Percentiles rank a stretch among this genome's conserved stretches.
phyloP scores from a whole-genome alignment of 2,329 filamentous ascomycete genomes.

The Zalaria obscura region DNA sequence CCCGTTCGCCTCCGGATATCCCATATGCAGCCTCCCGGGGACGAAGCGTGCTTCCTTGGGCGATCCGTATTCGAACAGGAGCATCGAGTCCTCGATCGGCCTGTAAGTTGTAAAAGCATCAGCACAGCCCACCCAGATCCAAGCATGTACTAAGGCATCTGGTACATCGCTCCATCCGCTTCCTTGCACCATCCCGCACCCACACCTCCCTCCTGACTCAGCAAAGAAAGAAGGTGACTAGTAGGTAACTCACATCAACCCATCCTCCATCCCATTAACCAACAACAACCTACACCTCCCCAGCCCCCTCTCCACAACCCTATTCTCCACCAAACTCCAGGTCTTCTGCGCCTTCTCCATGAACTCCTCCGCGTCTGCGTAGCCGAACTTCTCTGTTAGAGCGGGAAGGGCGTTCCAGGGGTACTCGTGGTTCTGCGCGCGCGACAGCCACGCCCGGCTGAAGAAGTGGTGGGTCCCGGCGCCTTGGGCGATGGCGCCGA shows the following conservation, averaged over 20 bases:
- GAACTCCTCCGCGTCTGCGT: constrained; percentile 12
- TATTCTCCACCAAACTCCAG: constrained; percentile 48
- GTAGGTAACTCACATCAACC: constrained; percentile 42
- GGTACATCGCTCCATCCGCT: no score
- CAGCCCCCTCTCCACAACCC: constrained; percentile 36
- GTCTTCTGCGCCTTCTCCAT: constrained; percentile 31
- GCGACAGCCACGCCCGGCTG: constrained; percentile 43
- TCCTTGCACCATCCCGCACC: no score
- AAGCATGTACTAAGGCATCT: no score
- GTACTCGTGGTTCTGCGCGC: constrained; percentile 50
- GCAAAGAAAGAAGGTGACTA: no score
- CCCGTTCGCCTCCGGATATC: constrained; percentile 46
- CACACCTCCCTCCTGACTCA: no score
- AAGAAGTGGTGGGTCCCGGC: constrained; percentile 51
- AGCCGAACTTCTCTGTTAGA: constrained; percentile 44
- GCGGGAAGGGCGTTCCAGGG: constrained; percentile 21
- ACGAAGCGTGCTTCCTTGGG: constrained; percentile 56
- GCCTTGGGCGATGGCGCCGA: constrained; percentile 47
- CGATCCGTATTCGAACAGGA: constrained; percentile 49
- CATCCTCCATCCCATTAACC: constrained; percentile 47
- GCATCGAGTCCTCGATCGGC: constrained; percentile 52
- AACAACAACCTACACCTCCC: constrained; percentile 44
- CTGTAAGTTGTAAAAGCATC: no score
- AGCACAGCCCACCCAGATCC: no score
- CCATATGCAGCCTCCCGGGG: constrained; percentile 49